Evolutionary conservation across 805 yeast species (phyloP), one percentile per base, ranked within the genome.

Genomic region (Candida incommunis): DNA sequence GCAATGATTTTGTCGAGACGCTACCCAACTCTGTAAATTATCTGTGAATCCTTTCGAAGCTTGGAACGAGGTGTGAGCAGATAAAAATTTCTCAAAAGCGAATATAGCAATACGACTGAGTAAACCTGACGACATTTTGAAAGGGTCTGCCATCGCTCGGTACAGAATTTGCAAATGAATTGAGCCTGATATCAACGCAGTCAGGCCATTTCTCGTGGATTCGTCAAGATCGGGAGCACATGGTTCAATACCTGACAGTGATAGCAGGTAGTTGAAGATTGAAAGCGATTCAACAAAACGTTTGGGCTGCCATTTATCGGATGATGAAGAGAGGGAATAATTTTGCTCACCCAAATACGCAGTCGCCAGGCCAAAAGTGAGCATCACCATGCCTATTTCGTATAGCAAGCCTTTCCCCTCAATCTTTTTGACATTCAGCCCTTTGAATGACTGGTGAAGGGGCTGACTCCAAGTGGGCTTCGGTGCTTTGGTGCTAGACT

Each of bases 141-240:
- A 7, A 9, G 27, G 27, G 13, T 25, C 27, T 7, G 13, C 27
- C 13, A 25, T 25, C 7, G 27, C 27, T 13, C 27, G 27, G n/a
- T 31, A 31, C 18, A 31, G 37, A 31, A 31, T 31, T 16, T 31
- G 37, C 37, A 31, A 31, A 31, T 31, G 37, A 13, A 31, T 31
- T 4, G 37, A 7, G 11, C 37, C 37, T 5, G 37, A 7, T 5
- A 31, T n/a, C 4, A 31, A 5, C n/a, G 37, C 37, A 7, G 7
- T 5, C 11, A 31, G 20, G 37, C 20, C 37, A 31, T 31, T 31
- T 5, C 37, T 11, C 5, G 37, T 31, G 18, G 37, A 11, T 5
- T 31, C n/a, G 4, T 7, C 11, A 7, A 31, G 37, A 31, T 31
- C 37, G 7, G 11, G 37, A n/a, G 37, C 7, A 25, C 13, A 13